phyloP scores from a whole-genome alignment of 306 rosid species.

The Malus sylvestris region DNA sequence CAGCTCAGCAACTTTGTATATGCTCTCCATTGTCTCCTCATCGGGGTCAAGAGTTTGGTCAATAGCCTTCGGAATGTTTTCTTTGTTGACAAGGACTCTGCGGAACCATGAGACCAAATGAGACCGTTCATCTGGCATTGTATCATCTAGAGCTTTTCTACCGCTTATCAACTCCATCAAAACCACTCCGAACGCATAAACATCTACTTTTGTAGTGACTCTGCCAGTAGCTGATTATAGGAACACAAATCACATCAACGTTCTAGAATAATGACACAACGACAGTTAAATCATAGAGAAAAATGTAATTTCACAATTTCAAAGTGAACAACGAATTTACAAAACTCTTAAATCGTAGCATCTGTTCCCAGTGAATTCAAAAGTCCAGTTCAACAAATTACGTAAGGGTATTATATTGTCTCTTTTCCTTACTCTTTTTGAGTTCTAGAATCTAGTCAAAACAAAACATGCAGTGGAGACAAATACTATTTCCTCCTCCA shows the following conservation, averaged over 20 bases:
- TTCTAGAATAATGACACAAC: not conserved
- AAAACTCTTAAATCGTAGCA: not conserved
- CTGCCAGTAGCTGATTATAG: slow-evolving; percentile 73
- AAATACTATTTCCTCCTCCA: not conserved
- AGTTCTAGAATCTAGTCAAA: not conserved
- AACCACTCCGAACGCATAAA: slow-evolving; percentile 83
- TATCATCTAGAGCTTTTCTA: slow-evolving; percentile 69
- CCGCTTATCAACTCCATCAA: slow-evolving; percentile 83
- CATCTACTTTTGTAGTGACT: slow-evolving; percentile 92
- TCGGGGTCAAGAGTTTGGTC: slow-evolving; percentile 65
- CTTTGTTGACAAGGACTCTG: slow-evolving; percentile 64
- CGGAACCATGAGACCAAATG: slow-evolving; percentile 91
- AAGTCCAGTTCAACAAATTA: not conserved
- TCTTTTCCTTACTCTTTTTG: not conserved
- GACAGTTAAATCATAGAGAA: not conserved
- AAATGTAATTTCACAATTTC: not conserved
- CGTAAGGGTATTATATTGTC: not conserved
- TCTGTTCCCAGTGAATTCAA: not conserved
- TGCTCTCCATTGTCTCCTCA: slow-evolving; percentile 88
- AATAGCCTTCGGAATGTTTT: slow-evolving; percentile 77
- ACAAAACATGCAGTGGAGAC: not conserved
- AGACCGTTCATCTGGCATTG: slow-evolving; percentile 69
- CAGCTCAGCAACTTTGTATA: slow-evolving; percentile 73
- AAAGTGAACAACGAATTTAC: not conserved
- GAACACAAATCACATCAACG: slow-evolving; percentile 2